These are phyloP conservation scores for Mycena alexandri DNA, from an alignment of 768 basidiomycete species.

Conservation along the genomic window DNA sequence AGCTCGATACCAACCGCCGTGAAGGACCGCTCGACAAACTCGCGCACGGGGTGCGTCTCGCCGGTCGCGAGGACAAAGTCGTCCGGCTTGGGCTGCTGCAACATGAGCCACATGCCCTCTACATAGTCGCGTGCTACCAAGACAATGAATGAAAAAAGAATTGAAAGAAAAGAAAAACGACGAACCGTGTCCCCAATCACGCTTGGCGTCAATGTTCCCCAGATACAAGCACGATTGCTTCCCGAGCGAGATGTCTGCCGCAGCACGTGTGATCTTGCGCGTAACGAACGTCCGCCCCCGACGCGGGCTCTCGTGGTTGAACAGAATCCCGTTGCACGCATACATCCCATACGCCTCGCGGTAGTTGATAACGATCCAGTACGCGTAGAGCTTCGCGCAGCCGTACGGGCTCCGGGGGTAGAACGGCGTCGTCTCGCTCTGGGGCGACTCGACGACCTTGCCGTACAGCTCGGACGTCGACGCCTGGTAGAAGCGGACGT, in stretches of 20 bases:
- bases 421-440: conserved; percentile 96
- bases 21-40: conserved; percentile 94
- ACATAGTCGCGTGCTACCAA: conserved; percentile 85
- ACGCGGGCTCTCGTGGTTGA: conserved; percentile 98
- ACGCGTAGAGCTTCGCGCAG: conserved; percentile 93
- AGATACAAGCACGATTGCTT: conserved; percentile 94
- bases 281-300: conserved; percentile 97
- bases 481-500: conserved; percentile 96
- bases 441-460: conserved; percentile 95
- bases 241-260: conserved; percentile 90
- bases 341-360: conserved; percentile 97
- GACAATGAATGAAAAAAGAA: neutral
- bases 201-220: conserved; percentile 93
- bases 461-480: conserved; percentile 98
- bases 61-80: conserved; percentile 97
- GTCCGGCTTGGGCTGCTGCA: conserved; percentile 85
- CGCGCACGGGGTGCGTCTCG: conserved; percentile 94
- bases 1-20: conserved; percentile 74
- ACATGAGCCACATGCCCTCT: conserved; percentile 98
- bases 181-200: conserved; percentile 98
- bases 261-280: conserved; percentile 93
- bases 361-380: conserved; percentile 93
- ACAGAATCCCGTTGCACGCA: conserved; percentile 96
- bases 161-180: conserved; percentile 21
- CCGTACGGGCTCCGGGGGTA: conserved; percentile 99